phyloP scores from a whole-genome alignment of 768 basidiomycete species.

The Thelephora aurantiotincta region DNA sequence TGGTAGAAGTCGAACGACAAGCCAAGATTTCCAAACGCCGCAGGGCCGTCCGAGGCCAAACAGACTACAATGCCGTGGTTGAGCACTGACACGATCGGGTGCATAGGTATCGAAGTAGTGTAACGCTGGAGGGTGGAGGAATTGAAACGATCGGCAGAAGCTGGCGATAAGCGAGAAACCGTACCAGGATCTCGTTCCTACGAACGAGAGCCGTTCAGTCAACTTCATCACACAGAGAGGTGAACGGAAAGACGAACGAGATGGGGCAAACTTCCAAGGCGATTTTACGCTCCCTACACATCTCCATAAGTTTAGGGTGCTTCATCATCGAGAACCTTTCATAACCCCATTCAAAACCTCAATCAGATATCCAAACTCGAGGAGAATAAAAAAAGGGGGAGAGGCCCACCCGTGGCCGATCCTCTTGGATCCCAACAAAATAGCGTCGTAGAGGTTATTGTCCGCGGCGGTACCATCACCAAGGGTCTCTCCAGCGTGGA shows the following conservation, averaged over 20 bases:
- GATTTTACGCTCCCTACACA: constrained; percentile 48
- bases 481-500: constrained; percentile 72
- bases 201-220: background rate
- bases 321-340: constrained; percentile 62
- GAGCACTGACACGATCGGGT: constrained; percentile 56
- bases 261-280: constrained; percentile 70
- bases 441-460: constrained; percentile 64
- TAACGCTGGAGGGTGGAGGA: constrained; percentile 31
- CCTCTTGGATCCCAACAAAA: constrained; percentile 62
- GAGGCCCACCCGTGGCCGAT: constrained; percentile 62
- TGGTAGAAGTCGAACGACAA: constrained; percentile 71
- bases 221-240: background rate
- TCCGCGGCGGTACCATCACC: constrained; percentile 64
- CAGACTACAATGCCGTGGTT: constrained; percentile 64
- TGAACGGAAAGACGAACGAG: constrained; percentile 36
- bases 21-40: constrained; percentile 67
- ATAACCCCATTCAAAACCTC: too few species aligned
- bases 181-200: constrained; percentile 64
- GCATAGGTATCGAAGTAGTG: constrained; percentile 69
- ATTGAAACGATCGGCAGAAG: background rate
- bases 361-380: background rate
- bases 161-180: background rate
- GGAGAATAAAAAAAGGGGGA: background rate
- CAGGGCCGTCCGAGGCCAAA: constrained; percentile 63
- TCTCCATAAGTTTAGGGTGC: constrained; percentile 58